phyloP scores from a whole-genome alignment of 176 grass and related monocot species.

The sorghum (Sorghum bicolor) region DNA sequence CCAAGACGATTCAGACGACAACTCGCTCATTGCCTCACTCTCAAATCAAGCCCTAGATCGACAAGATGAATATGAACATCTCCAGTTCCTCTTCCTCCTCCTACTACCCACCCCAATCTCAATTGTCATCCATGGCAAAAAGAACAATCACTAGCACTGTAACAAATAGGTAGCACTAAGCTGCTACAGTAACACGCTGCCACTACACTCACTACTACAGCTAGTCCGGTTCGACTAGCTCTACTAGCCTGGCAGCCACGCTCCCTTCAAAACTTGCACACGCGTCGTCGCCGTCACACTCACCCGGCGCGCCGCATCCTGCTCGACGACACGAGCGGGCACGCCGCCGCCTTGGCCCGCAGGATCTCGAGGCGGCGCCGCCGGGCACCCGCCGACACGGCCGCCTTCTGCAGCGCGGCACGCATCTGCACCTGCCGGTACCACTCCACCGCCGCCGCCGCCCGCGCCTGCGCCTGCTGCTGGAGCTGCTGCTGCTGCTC shows the following conservation, averaged over 20 bases:
- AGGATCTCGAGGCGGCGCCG: conserved; percentile 32
- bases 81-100: not conserved
- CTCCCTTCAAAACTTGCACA: not conserved
- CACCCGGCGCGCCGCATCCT: conserved; percentile 22
- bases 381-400: conserved; percentile 19
- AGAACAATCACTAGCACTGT: not conserved
- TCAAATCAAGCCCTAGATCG: not conserved
- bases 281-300: not conserved
- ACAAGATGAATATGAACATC: too few species aligned
- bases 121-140: not conserved
- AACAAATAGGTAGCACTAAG: not conserved
- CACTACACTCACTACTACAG: not conserved
- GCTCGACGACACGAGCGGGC: not conserved
- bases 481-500: not conserved
- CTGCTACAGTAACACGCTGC: not conserved
- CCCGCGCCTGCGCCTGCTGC: not conserved
- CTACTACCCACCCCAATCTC: not conserved
- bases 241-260: not conserved
- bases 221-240: not conserved
- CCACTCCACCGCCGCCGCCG: not conserved
- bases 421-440: not conserved
- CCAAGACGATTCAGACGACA: not conserved
- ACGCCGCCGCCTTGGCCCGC: conserved; percentile 11
- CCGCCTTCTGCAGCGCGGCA: conserved; percentile 18
- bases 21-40: not conserved